A percentile compares a stretch with the other conserved stretches of the same genome.
phyloP scores from a whole-genome alignment of 2,329 filamentous ascomycete genomes.

The Albifimbria verrucaria region DNA sequence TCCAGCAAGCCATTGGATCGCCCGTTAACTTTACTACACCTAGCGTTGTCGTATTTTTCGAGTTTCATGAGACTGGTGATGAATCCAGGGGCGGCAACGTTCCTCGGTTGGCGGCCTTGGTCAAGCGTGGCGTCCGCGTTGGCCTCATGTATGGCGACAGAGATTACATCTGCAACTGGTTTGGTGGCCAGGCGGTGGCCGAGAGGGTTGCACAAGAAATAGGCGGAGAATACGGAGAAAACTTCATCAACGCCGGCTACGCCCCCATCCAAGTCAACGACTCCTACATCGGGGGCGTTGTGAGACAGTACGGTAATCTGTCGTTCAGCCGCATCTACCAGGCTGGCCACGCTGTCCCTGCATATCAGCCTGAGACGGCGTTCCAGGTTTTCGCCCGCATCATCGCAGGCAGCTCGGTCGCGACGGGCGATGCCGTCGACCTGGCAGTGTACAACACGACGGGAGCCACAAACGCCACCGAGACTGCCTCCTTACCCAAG shows the following conservation, averaged over 20 bases:
- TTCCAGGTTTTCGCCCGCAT: slow-evolving; percentile 60
- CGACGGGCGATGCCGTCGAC: slow-evolving; percentile 51
- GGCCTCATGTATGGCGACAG: slow-evolving; percentile 68
- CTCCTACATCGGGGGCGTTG: slow-evolving; percentile 66
- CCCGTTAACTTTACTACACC: slow-evolving; percentile 56
- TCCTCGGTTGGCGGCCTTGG: slow-evolving; percentile 55
- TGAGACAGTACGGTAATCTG: slow-evolving; percentile 74
- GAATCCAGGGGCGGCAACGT: slow-evolving; percentile 62
- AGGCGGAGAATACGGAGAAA: slow-evolving; percentile 41
- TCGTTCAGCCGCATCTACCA: slow-evolving; percentile 66
- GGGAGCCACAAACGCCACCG: slow-evolving; percentile 55
- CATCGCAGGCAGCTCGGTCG: slow-evolving; percentile 51
- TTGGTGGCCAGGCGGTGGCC: slow-evolving; percentile 73
- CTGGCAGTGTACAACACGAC: slow-evolving; percentile 51
- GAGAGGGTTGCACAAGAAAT: slow-evolving; percentile 54
- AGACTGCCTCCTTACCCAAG: slow-evolving; percentile 48
- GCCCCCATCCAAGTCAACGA: slow-evolving; percentile 67
- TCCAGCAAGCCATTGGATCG: slow-evolving; percentile 60
- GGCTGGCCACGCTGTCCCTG: slow-evolving; percentile 60
- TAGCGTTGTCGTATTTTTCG: slow-evolving; percentile 42
- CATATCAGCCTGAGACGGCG: slow-evolving; percentile 58
- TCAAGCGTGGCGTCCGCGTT: slow-evolving; percentile 62
- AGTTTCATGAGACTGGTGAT: slow-evolving; percentile 53
- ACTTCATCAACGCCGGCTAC: slow-evolving; percentile 68
- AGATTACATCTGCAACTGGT: slow-evolving; percentile 64